phyloP scores from a whole-genome alignment of 768 basidiomycete species.

The Agrocybe chaxingu region DNA sequence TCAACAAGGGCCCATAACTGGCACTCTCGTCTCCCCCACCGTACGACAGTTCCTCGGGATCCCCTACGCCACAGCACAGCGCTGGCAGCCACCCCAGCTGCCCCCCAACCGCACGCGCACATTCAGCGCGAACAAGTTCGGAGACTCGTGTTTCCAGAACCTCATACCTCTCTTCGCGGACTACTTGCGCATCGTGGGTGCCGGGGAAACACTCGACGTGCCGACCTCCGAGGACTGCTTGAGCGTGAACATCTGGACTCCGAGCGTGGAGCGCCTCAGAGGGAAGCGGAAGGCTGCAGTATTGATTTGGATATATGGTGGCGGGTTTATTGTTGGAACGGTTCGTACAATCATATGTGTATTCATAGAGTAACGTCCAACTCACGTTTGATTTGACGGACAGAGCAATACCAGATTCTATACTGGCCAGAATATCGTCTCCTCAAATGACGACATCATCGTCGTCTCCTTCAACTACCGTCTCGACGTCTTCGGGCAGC shows the following conservation, averaged over 20 bases:
- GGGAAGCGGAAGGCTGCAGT: constrained; percentile 30
- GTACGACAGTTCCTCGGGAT: constrained; percentile 33
- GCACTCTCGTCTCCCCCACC: constrained; percentile 18
- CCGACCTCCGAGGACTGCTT: constrained; percentile 32
- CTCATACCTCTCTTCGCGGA: constrained; percentile 15
- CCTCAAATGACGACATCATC: constrained; percentile 29
- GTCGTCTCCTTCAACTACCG: constrained; percentile 37
- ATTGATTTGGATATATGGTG: constrained; percentile 34
- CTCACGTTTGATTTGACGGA: background rate
- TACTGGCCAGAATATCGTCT: constrained; percentile 26
- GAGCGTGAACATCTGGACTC: constrained; percentile 36
- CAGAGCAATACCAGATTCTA: constrained; percentile 26
- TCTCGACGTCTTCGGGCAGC: constrained; percentile 35
- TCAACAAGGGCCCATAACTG: constrained; percentile 26
- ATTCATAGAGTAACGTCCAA: background rate
- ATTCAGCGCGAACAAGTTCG: constrained; percentile 24
- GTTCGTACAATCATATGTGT: constrained; percentile 13
- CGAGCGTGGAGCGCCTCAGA: constrained; percentile 16
- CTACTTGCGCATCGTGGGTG: constrained; percentile 21
- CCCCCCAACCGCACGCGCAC: constrained; percentile 13
- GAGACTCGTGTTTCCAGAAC: constrained; percentile 25
- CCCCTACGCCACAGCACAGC: constrained; percentile 28
- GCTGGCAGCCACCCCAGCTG: constrained; percentile 26
- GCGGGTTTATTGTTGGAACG: constrained; percentile 30
- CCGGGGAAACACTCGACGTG: constrained; percentile 17